Conservation (phyloP, 2,329 filamentous ascomycete genomes). For the Didymella pomorum region DNA sequence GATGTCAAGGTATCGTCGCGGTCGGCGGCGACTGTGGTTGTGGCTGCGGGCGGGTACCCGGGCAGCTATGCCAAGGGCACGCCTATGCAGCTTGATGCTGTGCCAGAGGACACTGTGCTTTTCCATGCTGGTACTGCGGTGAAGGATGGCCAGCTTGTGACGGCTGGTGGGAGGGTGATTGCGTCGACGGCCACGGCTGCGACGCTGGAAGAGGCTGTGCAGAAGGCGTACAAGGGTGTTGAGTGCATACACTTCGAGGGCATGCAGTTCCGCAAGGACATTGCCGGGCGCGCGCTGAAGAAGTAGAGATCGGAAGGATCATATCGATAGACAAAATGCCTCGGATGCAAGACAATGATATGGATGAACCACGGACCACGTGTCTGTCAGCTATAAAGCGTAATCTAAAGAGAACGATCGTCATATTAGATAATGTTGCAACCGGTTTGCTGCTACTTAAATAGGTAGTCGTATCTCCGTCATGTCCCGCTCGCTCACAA, state of each 20-base stretch:
- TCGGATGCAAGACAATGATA: too few relatives aligned
- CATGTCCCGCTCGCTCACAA: slow-evolving; percentile 1
- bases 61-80: slow-evolving; percentile 81
- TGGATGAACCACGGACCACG: too few relatives aligned
- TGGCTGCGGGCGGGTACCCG: slow-evolving; percentile 91
- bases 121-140: slow-evolving; percentile 91
- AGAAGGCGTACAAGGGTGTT: slow-evolving; percentile 86
- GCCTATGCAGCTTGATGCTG: slow-evolving; percentile 63
- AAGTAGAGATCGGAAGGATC: slow-evolving; percentile 24
- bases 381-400: too few relatives aligned
- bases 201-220: slow-evolving; percentile 81
- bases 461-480: slow-evolving; percentile 8
- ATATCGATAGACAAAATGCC: too few relatives aligned
- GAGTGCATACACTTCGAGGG: slow-evolving; percentile 81
- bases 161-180: slow-evolving; percentile 89
- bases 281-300: slow-evolving; percentile 67
- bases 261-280: slow-evolving; percentile 93
- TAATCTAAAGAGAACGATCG: slow-evolving; percentile 9
- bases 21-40: slow-evolving; percentile 91
- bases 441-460: slow-evolving; percentile 4
- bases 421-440: slow-evolving; percentile 11
- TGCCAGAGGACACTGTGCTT: slow-evolving; percentile 68
- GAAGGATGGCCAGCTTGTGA: slow-evolving; percentile 69
- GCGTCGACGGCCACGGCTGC: slow-evolving; percentile 83
- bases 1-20: slow-evolving; percentile 71